A percentile compares a stretch with the other conserved stretches of the same genome.
Evolutionary conservation across 306 rosid species (phyloP).

Genomic region (Rosa persica): DNA sequence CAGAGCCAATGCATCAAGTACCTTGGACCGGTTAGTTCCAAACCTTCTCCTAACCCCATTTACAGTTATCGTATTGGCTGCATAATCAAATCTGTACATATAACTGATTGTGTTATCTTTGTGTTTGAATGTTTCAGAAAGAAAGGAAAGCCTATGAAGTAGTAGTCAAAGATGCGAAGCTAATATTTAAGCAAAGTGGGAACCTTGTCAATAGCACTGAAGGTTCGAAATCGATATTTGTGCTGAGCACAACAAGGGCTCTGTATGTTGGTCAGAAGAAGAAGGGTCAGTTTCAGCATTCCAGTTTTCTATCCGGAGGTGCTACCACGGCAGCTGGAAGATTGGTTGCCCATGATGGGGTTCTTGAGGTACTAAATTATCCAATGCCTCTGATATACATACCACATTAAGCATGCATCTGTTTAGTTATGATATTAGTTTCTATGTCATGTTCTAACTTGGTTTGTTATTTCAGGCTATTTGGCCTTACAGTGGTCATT

Average conservation of each 20-base stretch:
- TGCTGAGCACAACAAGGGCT: conserved; percentile 75
- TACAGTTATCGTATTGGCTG: not conserved
- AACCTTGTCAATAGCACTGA: conserved; percentile 49
- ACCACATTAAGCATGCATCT: not conserved
- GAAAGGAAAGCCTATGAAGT: conserved; percentile 84
- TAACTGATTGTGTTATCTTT: not conserved
- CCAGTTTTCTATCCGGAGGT: conserved; percentile 86
- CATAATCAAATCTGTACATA: not conserved
- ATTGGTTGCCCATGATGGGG: conserved; percentile 68
- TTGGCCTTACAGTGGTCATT: conserved; percentile 98
- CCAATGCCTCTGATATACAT: not conserved
- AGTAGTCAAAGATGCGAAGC: conserved; percentile 61
- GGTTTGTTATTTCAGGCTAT: conserved; percentile 53
- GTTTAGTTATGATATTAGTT: not conserved
- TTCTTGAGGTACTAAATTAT: conserved; percentile 54
- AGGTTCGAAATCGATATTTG: conserved; percentile 87
- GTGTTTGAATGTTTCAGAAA: conserved; percentile 42
- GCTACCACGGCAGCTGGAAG: conserved; percentile 96
- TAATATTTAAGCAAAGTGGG: conserved; percentile 50
- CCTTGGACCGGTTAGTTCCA: conserved; percentile 78
- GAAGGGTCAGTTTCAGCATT: conserved; percentile 85
- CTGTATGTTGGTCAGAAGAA: conserved; percentile 78
- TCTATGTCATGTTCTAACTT: not conserved
- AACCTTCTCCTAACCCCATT: not conserved
- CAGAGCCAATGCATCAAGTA: conserved; percentile 81